Conservation (phyloP, 2,329 filamentous ascomycete genomes). For the Herpotrichia juniperi region DNA sequence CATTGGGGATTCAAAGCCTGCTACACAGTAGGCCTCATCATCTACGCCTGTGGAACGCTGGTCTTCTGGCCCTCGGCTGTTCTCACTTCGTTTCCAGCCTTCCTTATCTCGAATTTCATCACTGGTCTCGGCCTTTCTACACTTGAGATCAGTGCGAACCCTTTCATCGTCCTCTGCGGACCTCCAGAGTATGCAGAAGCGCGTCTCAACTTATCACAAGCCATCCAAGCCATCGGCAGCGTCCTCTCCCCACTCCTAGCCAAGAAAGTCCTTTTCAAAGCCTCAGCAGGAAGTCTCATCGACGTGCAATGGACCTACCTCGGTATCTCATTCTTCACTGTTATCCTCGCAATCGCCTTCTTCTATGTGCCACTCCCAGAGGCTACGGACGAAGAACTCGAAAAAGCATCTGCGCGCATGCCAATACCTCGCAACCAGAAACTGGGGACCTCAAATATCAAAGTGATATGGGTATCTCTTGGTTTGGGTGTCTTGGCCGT, state of each 20-base stretch:
- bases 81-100: slow-evolving; percentile 65
- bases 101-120: slow-evolving; percentile 67
- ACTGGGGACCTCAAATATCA: slow-evolving; percentile 50
- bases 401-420: slow-evolving; percentile 58
- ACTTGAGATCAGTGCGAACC: slow-evolving; percentile 66
- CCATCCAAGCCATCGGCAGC: slow-evolving; percentile 65
- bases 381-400: slow-evolving; percentile 65
- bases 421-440: slow-evolving; percentile 46
- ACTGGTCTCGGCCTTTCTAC: slow-evolving; percentile 65
- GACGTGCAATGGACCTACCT: slow-evolving; percentile 70
- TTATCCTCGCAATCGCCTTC: slow-evolving; percentile 63
- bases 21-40: slow-evolving; percentile 64
- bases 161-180: slow-evolving; percentile 67
- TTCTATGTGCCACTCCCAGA: slow-evolving; percentile 68
- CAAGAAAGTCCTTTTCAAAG: slow-evolving; percentile 62
- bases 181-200: slow-evolving; percentile 66
- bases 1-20: slow-evolving; percentile 67
- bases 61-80: slow-evolving; percentile 71
- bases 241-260: slow-evolving; percentile 66
- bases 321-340: slow-evolving; percentile 66
- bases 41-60: slow-evolving; percentile 67
- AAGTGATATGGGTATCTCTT: slow-evolving; percentile 63
- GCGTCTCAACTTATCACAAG: slow-evolving; percentile 66
- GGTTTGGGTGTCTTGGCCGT: slow-evolving; percentile 60
- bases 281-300: slow-evolving; percentile 59